Evolutionary conservation across 2,329 filamentous ascomycete species (phyloP).

Genomic region (Bisporella sp.): DNA sequence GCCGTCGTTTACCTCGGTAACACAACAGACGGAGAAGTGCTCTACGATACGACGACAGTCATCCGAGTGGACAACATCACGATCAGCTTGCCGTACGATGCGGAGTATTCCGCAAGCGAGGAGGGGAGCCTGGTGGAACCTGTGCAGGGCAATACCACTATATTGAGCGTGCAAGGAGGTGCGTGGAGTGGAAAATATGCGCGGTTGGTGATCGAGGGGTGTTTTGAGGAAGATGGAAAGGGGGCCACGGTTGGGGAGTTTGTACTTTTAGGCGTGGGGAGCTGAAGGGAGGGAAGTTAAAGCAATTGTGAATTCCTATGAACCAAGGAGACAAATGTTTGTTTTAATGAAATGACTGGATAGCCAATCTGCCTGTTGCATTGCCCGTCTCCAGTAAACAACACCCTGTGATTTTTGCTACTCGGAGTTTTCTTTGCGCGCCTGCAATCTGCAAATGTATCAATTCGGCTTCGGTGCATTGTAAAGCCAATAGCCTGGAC

Average conservation of each 20-base stretch:
- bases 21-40: slow-evolving; percentile 14
- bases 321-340: no score
- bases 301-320: no score
- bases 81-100: slow-evolving; percentile 21
- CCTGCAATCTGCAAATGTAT: no score
- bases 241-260: slow-evolving; percentile 49
- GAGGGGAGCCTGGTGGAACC: slow-evolving; percentile 15
- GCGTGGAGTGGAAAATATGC: slow-evolving; percentile 26
- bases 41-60: slow-evolving; percentile 9
- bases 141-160: slow-evolving; percentile 24
- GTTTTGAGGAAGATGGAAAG: slow-evolving; percentile 31
- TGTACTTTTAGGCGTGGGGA: slow-evolving; percentile 20
- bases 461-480: no score
- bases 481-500: no score
- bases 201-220: slow-evolving; percentile 40
- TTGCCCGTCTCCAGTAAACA: no score
- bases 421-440: no score
- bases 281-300: neutral
- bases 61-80: slow-evolving; percentile 16
- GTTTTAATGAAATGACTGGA: no score
- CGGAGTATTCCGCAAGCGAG: slow-evolving; percentile 1
- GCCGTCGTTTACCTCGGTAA: slow-evolving; percentile 48
- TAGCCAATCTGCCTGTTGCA: no score
- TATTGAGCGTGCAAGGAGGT: slow-evolving; percentile 15
- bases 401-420: no score